These are phyloP conservation scores for Tothia fuscella DNA, from an alignment of 2,329 filamentous ascomycete species.

Conservation along the genomic window DNA sequence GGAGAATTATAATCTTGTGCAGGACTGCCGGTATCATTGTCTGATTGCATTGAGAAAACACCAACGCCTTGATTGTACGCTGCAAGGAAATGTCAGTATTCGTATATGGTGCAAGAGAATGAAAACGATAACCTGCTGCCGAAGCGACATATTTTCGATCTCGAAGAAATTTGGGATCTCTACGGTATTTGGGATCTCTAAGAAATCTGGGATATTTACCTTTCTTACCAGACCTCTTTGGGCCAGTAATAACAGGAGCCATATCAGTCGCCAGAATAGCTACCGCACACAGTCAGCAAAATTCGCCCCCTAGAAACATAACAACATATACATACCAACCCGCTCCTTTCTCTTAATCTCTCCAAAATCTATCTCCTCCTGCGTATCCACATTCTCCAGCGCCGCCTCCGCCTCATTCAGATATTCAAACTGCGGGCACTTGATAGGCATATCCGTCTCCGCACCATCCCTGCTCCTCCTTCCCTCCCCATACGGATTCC, in stretches of 20 bases:
- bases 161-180: too few relatives aligned
- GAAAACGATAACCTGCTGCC: slow-evolving; percentile 9
- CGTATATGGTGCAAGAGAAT: neutral
- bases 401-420: slow-evolving; percentile 55
- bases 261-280: slow-evolving; percentile 64
- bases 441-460: slow-evolving; percentile 35
- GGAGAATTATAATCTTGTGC: slow-evolving; percentile 18
- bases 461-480: slow-evolving; percentile 24
- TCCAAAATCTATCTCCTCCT: slow-evolving; percentile 58
- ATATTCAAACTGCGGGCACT: slow-evolving; percentile 53
- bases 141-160: too few relatives aligned
- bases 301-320: too few relatives aligned
- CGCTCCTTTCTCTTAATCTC: slow-evolving; percentile 62
- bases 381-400: slow-evolving; percentile 58
- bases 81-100: neutral
- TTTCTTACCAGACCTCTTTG: slow-evolving; percentile 38
- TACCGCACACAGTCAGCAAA: too few relatives aligned
- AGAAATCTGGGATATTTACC: too few relatives aligned
- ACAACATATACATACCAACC: too few relatives aligned
- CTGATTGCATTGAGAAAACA: slow-evolving; percentile 2
- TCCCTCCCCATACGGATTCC: slow-evolving; percentile 76
- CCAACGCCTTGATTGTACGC: slow-evolving; percentile 1
- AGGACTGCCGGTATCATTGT: slow-evolving; percentile 14
- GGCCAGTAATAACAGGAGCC: slow-evolving; percentile 47
- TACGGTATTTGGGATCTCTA: too few relatives aligned